Percentiles rank a stretch among this genome's conserved stretches.
phyloP scores from a whole-genome alignment of 2,329 filamentous ascomycete species.

The Penicillium expansum region DNA sequence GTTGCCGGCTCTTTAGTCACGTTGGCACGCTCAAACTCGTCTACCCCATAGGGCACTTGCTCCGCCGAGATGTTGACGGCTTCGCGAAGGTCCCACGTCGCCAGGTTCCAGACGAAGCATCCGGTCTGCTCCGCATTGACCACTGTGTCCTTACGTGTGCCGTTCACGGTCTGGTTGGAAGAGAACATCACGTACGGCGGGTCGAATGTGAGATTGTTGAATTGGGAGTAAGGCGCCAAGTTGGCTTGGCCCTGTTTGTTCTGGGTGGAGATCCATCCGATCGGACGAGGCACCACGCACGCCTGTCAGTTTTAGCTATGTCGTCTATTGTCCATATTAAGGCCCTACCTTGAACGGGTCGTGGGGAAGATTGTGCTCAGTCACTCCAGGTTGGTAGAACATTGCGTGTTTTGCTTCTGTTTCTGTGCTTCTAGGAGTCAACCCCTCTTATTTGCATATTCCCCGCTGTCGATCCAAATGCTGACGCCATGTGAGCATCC shows the following conservation, averaged over 20 bases:
- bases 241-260: too few relatives aligned
- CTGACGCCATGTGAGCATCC: not conserved
- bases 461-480: not conserved
- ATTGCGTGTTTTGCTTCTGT: conserved; percentile 30
- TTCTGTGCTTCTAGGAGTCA: not conserved
- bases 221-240: too few relatives aligned
- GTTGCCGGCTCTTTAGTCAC: conserved; percentile 50
- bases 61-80: conserved; percentile 57
- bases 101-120: conserved; percentile 59
- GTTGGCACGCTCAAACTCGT: conserved; percentile 55
- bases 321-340: conserved; percentile 32
- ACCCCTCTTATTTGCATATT: not conserved
- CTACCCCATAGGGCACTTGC: conserved; percentile 32
- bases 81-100: conserved; percentile 53
- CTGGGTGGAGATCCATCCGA: too few relatives aligned
- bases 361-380: conserved; percentile 52
- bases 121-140: conserved; percentile 57
- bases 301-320: conserved; percentile 15
- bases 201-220: too few relatives aligned
- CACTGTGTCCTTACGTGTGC: conserved; percentile 56
- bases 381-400: conserved; percentile 53
- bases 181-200: too few relatives aligned
- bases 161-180: conserved; percentile 53
- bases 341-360: conserved; percentile 55
- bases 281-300: too few relatives aligned